Evolutionary conservation across 768 basidiomycete genomes (phyloP).

Genomic region (Boletellus ananiceps): DNA sequence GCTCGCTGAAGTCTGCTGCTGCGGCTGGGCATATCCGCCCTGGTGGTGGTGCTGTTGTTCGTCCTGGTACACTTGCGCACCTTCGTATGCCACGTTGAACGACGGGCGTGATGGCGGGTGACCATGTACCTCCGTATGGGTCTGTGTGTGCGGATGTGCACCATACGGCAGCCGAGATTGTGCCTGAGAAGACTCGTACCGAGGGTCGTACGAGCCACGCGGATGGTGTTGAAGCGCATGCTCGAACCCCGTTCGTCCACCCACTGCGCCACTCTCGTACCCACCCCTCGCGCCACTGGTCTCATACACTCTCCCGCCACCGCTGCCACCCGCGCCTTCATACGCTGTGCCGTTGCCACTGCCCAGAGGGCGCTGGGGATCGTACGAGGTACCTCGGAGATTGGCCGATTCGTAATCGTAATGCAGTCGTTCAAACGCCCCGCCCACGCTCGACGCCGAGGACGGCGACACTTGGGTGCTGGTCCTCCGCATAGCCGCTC

Average conservation of each 20-base stretch:
- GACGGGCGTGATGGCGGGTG: constrained; percentile 13
- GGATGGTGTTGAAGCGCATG: constrained; percentile 26
- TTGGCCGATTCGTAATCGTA: constrained; percentile 19
- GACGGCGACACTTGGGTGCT: constrained; percentile 14
- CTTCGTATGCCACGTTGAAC: constrained; percentile 24
- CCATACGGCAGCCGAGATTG: constrained; percentile 18
- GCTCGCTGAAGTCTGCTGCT: constrained; percentile 17
- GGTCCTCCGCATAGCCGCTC: constrained; percentile 10
- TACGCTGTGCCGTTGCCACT: constrained; percentile 10
- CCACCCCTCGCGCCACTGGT: constrained; percentile 11
- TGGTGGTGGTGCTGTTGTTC: constrained; percentile 20
- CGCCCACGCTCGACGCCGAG: constrained; percentile 9
- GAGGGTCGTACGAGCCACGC: constrained; percentile 26
- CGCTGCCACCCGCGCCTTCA: constrained; percentile 12
- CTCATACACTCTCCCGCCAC: constrained; percentile 22
- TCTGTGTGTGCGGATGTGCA: constrained; percentile 14
- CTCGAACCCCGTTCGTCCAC: constrained; percentile 19
- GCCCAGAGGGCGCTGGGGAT: constrained; percentile 17
- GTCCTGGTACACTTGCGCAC: constrained; percentile 27
- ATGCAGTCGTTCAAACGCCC: constrained; percentile 20
- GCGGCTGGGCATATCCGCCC: constrained; percentile 18
- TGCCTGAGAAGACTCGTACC: constrained; percentile 24
- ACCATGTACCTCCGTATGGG: constrained; percentile 18
- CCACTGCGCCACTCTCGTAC: constrained; percentile 16
- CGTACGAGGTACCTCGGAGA: constrained; percentile 19